Percentiles rank a stretch among this genome's conserved stretches.
Evolutionary conservation across 495 filamentous ascomycete species (phyloP).

Genomic region (Talaromyces borbonicus): DNA sequence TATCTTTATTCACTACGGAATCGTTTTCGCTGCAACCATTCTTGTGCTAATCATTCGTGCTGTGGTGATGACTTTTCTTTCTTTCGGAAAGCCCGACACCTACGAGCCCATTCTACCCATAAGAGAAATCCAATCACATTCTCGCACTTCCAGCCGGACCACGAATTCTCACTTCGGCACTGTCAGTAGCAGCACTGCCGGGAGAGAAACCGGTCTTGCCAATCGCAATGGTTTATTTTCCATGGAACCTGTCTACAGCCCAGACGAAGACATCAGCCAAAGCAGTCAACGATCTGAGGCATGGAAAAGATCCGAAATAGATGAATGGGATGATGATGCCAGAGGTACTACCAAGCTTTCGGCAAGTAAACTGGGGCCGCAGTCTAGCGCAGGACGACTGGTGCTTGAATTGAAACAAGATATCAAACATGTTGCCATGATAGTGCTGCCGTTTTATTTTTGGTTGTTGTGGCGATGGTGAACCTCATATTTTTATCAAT

Average conservation of each 20-base stretch:
- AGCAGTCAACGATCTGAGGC: conserved; percentile 3
- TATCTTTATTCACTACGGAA: conserved; percentile 70
- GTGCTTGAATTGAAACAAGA: conserved; percentile 18
- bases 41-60: conserved; percentile 50
- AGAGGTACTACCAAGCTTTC: conserved; percentile 8
- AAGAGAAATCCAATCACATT: conserved; percentile 15
- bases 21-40: conserved; percentile 50
- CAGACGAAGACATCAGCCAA: conserved; percentile 9
- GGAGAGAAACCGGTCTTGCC: conserved; percentile 24
- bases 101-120: conserved; percentile 27
- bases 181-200: conserved; percentile 24
- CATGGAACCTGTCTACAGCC: conserved; percentile 10
- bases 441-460: conserved; percentile 40
- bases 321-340: conserved; percentile 2
- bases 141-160: conserved; percentile 13
- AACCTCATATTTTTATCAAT: background rate
- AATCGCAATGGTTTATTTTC: conserved; percentile 15
- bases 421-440: conserved; percentile 29
- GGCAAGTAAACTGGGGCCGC: conserved; percentile 3
- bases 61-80: conserved; percentile 33
- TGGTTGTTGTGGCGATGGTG: conserved; percentile 46
- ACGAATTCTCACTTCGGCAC: conserved; percentile 28
- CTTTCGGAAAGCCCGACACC: conserved; percentile 7
- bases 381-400: conserved; percentile 11
- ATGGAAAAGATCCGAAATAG: background rate